Base-by-base conservation (phyloP, 441 rosid genomes). In the Populus tomentosa region DNA sequence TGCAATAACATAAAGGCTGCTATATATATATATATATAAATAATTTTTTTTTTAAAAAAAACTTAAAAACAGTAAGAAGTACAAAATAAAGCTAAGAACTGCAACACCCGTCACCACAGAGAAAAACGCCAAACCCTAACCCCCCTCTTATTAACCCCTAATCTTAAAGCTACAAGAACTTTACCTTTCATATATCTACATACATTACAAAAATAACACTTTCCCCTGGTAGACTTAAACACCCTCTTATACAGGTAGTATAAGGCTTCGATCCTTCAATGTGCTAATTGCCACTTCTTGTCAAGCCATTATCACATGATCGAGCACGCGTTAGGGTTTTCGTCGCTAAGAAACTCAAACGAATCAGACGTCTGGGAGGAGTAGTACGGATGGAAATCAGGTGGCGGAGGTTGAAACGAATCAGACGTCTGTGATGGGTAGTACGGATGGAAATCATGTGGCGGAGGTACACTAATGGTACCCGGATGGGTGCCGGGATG, bases 281-380 rank as follows among this genome's bases (percentile, higher is more conserved):
- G 14, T 50, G 40, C 40, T 24, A n/a, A 7, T 46, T 42, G 24
- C 63, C 67, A 23, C 16, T n/a, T 11, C 38, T 68, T 33, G 62
- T 33, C n/a, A 53, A n/a, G 26, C 50, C 5, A 70, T 13, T 50
- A 18, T 91, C 91, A 93, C 97, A 94, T 87, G 18, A 94, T 59
- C 28, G 86, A 84, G 87, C 98, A 94, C 53, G 97, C 95, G 77
- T 94, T 94, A 0, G 97, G 98, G 80, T 94, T 94, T 76, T 94
- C 97, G 18, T 94, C 98, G 67, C 95, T 94, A 32, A 94, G 88
- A 36, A 91, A 76, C 80, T 93, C 97, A 16, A 94, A 94, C 21
- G 98, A 86, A 11, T 87, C 84, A 0, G 87, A 79, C 74, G 89
- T 88, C 61, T 73, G 90, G 5, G 90, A 80, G 21, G 89, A 33